A percentile compares a stretch with the other conserved stretches of the same genome.
Evolutionary conservation across 805 yeast genomes (phyloP).

Genomic region (Lipomyces sp.): DNA sequence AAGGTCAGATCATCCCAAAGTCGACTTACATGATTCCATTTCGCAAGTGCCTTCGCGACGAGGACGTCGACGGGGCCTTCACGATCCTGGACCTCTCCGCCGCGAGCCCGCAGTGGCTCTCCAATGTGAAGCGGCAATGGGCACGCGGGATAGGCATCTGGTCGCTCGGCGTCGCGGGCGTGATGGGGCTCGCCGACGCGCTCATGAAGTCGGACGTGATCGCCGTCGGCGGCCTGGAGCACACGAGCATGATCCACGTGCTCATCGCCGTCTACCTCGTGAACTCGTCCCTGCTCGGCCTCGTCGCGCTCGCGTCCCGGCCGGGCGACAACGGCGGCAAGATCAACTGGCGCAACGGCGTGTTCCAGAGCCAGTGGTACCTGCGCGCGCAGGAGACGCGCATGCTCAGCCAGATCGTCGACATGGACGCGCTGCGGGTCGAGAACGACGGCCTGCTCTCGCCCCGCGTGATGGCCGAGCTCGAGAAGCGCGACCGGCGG

Average conservation of each 20-base stretch:
- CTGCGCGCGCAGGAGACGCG: slow-evolving; percentile 64
- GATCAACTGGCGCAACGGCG: slow-evolving; percentile 62
- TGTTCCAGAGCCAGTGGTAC: slow-evolving; percentile 61
- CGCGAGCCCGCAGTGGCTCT: slow-evolving; percentile 52
- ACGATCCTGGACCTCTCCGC: slow-evolving; percentile 58
- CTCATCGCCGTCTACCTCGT: slow-evolving; percentile 50
- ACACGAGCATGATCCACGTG: slow-evolving; percentile 43
- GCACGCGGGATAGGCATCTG: slow-evolving; percentile 39
- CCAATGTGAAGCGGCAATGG: slow-evolving; percentile 38
- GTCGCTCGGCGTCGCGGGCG: slow-evolving; percentile 38
- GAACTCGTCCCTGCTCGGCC: slow-evolving; percentile 48
- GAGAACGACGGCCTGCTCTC: slow-evolving; percentile 44
- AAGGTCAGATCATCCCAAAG: slow-evolving; percentile 9
- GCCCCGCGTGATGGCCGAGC: slow-evolving; percentile 35
- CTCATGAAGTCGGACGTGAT: slow-evolving; percentile 44
- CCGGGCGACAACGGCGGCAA: slow-evolving; percentile 52
- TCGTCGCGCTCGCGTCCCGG: slow-evolving; percentile 49
- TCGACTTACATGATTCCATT: slow-evolving; percentile 57
- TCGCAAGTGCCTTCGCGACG: slow-evolving; percentile 55
- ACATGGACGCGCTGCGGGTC: slow-evolving; percentile 53
- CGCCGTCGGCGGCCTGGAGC: slow-evolving; percentile 37
- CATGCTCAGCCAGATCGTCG: slow-evolving; percentile 62
- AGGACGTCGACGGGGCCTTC: slow-evolving; percentile 55
- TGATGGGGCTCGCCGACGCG: slow-evolving; percentile 48
- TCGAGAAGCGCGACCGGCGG: slow-evolving; percentile 38